phyloP scores from a whole-genome alignment of 106 monocot genomes.

The Allium cepa region DNA sequence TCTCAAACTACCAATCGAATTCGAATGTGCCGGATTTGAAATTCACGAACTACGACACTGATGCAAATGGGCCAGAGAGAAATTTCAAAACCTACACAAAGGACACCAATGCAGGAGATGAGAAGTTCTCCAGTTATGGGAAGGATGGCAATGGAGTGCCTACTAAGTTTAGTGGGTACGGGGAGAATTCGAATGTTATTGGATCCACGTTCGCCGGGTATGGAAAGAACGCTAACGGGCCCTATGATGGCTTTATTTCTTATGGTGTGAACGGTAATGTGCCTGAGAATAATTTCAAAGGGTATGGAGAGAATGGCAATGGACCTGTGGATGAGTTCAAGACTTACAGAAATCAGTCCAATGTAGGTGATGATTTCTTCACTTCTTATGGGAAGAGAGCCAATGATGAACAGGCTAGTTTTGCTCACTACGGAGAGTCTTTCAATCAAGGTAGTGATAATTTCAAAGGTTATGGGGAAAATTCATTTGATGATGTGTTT shows the following conservation, averaged over 20 bases:
- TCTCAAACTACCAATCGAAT: conserved; percentile 41
- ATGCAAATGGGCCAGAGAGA: conserved; percentile 20
- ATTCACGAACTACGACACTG: conserved; percentile 67
- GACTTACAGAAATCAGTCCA: conserved; percentile 62
- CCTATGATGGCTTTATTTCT: conserved; percentile 23
- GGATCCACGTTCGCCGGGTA: conserved; percentile 51
- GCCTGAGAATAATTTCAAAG: conserved; percentile 60
- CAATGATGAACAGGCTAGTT: conserved; percentile 25
- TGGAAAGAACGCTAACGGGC: conserved; percentile 38
- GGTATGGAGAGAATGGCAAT: conserved; percentile 56
- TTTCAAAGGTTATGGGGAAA: conserved; percentile 66
- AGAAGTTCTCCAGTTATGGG: conserved; percentile 78
- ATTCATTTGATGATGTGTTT: conserved; percentile 29
- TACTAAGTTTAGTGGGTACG: conserved; percentile 45
- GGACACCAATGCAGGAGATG: conserved; percentile 60
- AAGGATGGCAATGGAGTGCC: conserved; percentile 36
- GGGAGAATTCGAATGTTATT: conserved; percentile 63
- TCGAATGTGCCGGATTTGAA: conserved; percentile 56
- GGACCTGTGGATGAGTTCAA: conserved; percentile 33
- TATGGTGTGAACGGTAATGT: conserved; percentile 68
- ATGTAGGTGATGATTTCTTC: conserved; percentile 85
- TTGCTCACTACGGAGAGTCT: conserved; percentile 72
- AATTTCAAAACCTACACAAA: conserved; percentile 53
- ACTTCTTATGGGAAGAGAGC: conserved; percentile 57
- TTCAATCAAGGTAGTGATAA: conserved; percentile 55